These are phyloP conservation scores for Cryptococcus sp. DNA, from an alignment of 1,284 basidiomycete genomes.

Conservation along the genomic window DNA sequence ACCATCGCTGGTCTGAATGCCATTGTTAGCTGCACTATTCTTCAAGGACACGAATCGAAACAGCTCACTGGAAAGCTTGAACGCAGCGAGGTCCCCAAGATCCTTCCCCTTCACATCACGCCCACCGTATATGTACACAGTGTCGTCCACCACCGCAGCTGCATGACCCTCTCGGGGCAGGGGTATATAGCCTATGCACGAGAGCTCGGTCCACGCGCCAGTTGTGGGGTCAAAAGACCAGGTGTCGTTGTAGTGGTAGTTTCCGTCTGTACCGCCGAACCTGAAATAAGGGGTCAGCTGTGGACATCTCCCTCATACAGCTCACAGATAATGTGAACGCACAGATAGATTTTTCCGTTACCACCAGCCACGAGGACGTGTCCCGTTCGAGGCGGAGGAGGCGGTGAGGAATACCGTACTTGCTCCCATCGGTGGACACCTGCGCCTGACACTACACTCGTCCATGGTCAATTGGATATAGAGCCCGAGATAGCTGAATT, in stretches of 20 bases:
- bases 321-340: slow-evolving; percentile 37
- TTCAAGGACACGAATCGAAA: not conserved
- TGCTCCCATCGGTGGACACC: slow-evolving; percentile 68
- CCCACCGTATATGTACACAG: slow-evolving; percentile 97
- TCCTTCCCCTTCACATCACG: slow-evolving; percentile 97
- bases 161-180: slow-evolving; percentile 95
- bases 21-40: slow-evolving; percentile 1
- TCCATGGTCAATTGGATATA: not conserved
- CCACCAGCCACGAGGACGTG: slow-evolving; percentile 78
- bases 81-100: slow-evolving; percentile 88
- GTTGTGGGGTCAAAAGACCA: slow-evolving; percentile 90
- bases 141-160: slow-evolving; percentile 93
- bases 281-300: slow-evolving; percentile 51
- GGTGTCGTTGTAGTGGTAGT: slow-evolving; percentile 99
- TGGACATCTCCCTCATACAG: not conserved
- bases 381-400: slow-evolving; percentile 85
- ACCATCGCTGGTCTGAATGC: slow-evolving; percentile 73
- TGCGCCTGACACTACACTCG: slow-evolving; percentile 18
- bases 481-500: too few species aligned
- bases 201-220: slow-evolving; percentile 83
- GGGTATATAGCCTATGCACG: slow-evolving; percentile 96
- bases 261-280: slow-evolving; percentile 96
- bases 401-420: slow-evolving; percentile 63
- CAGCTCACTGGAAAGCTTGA: slow-evolving; percentile 85
- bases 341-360: slow-evolving; percentile 84